Base-by-base conservation (phyloP, 2,329 filamentous ascomycete species). In the Cytospora schulzeri region DNA sequence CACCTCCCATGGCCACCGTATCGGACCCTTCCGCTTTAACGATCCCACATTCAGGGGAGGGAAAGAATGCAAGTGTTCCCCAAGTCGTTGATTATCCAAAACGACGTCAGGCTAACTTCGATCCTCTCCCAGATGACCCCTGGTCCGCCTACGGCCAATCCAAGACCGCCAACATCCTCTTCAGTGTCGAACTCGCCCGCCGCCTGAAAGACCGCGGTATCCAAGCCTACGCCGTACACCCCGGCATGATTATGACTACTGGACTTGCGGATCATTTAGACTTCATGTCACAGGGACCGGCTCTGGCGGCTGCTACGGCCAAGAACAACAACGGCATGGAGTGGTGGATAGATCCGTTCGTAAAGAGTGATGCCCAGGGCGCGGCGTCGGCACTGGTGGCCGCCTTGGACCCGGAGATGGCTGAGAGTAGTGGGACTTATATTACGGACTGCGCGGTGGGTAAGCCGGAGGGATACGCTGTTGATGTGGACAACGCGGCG, bases 401-500 rank as follows among this genome's bases (percentile, higher is more conserved):
- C 29, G 62, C 62, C 3, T n/a, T 64, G 15, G 57, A 64, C n/a
- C 62, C 62, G n/a, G 41, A 22, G 8, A 28, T 64, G 4, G 51
- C 31, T 6, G 24, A 61, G 7, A 61, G 17, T 11, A 64, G 17
- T 22, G 62, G 62, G 5, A 28, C 29, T 2, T 64, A 53, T 24
- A 24, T 66, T 22, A 48, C 35, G 4, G 58, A 66, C 12, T 64
- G 62, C 19, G 51, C 12, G 9, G 33, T 55, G 6, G 33, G 51
- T 2, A 41, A 60, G 35, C 33, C 63, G 0, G 22, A 26, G n/a
- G 41, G 29, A 9, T 65, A 60, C 28, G 59, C 58, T 2, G 35
- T 55, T 4, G 74, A 81, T 64, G 69, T 71, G 60, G 73, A 76
- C 50, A 74, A 70, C 17, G 78, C 78, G 69, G 70, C 70, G 53